Percentiles rank a stretch among this genome's conserved stretches.
Conservation (phyloP, 805 yeast species). For the Teunomyces kruisii region DNA sequence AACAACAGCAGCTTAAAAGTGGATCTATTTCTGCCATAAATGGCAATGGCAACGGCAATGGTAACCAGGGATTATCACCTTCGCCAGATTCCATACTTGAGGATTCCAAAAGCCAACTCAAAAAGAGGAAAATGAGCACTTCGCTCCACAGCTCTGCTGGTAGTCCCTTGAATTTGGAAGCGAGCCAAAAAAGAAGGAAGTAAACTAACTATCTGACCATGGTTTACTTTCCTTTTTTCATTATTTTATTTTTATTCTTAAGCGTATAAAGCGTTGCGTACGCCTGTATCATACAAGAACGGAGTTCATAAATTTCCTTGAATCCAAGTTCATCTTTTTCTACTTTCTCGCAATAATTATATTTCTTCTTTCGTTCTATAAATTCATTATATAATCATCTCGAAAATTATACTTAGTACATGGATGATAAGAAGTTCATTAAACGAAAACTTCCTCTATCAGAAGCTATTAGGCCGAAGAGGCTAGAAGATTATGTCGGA, state of each 20-base stretch:
- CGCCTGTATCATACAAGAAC: constrained; percentile 3
- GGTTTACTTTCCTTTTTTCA: not conserved
- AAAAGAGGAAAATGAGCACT: constrained; percentile 12
- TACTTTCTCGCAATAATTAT: not conserved
- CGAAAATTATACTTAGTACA: not conserved
- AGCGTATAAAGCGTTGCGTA: constrained; percentile 1
- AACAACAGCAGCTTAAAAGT: constrained; percentile 2
- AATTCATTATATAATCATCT: constrained; percentile 1
- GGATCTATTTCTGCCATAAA: not conserved
- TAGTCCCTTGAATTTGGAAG: constrained; percentile 11
- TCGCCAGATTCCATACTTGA: constrained; percentile 7
- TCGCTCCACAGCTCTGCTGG: constrained; percentile 8
- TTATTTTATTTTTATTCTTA: not conserved
- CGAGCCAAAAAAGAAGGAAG: constrained; percentile 11
- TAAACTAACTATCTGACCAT: not conserved
- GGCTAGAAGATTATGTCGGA: constrained; percentile 73
- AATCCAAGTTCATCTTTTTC: not conserved
- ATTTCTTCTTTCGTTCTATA: not conserved
- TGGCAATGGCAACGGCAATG: not conserved
- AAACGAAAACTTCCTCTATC: constrained; percentile 41
- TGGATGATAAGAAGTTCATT: not conserved
- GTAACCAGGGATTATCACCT: constrained; percentile 1
- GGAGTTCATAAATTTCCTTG: not conserved
- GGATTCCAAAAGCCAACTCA: constrained; percentile 9
- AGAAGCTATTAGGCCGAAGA: constrained; percentile 78